Evolutionary conservation across 1,284 basidiomycete genomes (phyloP).

Genomic region (Tausonia pullulans): DNA sequence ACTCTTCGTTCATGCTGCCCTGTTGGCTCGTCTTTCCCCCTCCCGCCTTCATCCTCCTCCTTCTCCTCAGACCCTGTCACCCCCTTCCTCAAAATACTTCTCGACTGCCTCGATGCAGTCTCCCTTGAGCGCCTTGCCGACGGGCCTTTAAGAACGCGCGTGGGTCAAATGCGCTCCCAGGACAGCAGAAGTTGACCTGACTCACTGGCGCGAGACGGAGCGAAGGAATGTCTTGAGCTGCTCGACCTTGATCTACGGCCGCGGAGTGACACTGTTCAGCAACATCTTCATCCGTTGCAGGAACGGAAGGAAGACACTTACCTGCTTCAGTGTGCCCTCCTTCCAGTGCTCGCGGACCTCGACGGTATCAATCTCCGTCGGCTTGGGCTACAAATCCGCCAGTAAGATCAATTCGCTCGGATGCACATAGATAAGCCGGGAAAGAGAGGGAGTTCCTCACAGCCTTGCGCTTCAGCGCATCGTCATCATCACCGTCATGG

Average conservation of each 20-base stretch:
- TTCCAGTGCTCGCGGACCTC: constrained; percentile 57
- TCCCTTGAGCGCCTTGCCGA: constrained; percentile 27
- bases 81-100: constrained; percentile 20
- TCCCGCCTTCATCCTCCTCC: no score
- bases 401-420: constrained; percentile 15
- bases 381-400: constrained; percentile 42
- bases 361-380: constrained; percentile 39
- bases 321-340: constrained; percentile 51
- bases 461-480: constrained; percentile 26
- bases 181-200: neutral
- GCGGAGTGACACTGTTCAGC: constrained; percentile 14
- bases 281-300: constrained; percentile 17
- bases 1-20: no score
- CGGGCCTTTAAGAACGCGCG: constrained; percentile 18
- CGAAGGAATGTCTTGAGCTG: constrained; percentile 49
- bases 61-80: no score
- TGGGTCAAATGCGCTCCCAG: constrained; percentile 24
- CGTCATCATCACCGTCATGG: constrained; percentile 19
- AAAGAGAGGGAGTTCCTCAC: constrained; percentile 1
- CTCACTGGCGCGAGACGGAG: neutral
- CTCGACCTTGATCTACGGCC: constrained; percentile 54
- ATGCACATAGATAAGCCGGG: neutral
- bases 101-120: constrained; percentile 27
- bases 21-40: no score
- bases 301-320: constrained; percentile 30